Evolutionary conservation across 2,329 filamentous ascomycete genomes (phyloP).

Genomic region (Aspergillus ochraceus): DNA sequence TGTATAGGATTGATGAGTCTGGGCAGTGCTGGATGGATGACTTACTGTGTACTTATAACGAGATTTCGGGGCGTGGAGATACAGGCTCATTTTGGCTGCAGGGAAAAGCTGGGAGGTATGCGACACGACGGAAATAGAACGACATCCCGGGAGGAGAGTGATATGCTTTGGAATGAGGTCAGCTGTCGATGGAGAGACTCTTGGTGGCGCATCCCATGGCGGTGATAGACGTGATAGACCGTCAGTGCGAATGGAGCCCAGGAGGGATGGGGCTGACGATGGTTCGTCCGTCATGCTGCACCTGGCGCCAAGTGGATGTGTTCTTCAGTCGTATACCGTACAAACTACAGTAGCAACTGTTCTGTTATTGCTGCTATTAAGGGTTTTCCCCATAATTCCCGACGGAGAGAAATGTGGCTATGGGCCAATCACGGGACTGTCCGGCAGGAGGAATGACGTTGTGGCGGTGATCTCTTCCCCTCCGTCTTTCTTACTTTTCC

Average conservation of each 20-base stretch:
- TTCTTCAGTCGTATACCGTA: not conserved
- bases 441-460: not conserved
- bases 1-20: not conserved
- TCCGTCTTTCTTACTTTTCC: too few relatives aligned
- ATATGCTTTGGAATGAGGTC: not conserved
- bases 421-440: not conserved
- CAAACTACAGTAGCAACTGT: too few relatives aligned
- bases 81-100: not conserved
- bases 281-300: constrained; percentile 14
- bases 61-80: not conserved
- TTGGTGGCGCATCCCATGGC: not conserved
- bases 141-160: not conserved
- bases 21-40: too few relatives aligned
- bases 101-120: not conserved
- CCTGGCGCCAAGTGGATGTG: not conserved
- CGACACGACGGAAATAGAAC: constrained; percentile 5
- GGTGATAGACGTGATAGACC: constrained; percentile 2
- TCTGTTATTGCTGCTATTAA: too few relatives aligned
- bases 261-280: constrained; percentile 9
- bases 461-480: not conserved
- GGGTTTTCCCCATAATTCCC: not conserved
- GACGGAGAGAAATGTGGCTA: not conserved
- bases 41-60: not conserved
- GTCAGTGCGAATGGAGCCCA: not conserved
- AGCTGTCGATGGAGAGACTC: not conserved